These are phyloP conservation scores for Wallacemonas sp. DNA, from an alignment of 208 protist genomes.

Conservation along the genomic window DNA sequence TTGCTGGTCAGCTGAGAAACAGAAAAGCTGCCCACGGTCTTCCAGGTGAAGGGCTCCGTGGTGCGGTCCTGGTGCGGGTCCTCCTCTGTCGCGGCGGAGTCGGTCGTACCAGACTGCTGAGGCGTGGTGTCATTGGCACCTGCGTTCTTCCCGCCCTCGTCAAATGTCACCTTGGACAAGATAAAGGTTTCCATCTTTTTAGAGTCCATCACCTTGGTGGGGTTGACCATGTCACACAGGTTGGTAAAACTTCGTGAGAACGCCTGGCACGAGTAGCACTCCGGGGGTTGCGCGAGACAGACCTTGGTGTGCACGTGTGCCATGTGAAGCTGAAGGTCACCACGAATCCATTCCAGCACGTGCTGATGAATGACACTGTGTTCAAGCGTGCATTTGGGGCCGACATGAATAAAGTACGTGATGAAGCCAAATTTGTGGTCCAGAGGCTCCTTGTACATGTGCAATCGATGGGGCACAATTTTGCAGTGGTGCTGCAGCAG, in stretches of 20 bases:
- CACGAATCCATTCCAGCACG: slow-evolving; percentile 40
- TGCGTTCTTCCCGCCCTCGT: slow-evolving; percentile 13
- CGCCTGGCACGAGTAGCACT: slow-evolving; percentile 49
- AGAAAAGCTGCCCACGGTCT: slow-evolving; percentile 33
- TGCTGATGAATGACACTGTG: slow-evolving; percentile 32
- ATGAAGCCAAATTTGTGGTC: slow-evolving; percentile 74
- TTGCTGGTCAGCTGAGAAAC: slow-evolving; percentile 22
- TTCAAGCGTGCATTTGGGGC: slow-evolving; percentile 8
- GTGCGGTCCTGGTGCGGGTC: neutral
- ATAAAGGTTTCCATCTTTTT: slow-evolving; percentile 73
- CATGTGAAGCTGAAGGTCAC: slow-evolving; percentile 46
- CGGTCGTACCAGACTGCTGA: neutral
- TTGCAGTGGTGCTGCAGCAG: slow-evolving; percentile 29
- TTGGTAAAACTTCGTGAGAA: slow-evolving; percentile 46
- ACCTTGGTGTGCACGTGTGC: slow-evolving; percentile 27
- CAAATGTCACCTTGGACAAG: slow-evolving; percentile 49
- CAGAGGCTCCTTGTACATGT: slow-evolving; percentile 81
- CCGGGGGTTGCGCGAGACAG: slow-evolving; percentile 52
- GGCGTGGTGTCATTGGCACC: slow-evolving; percentile 12
- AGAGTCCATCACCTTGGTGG: slow-evolving; percentile 22
- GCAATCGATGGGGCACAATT: slow-evolving; percentile 69
- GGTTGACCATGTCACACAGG: slow-evolving; percentile 46
- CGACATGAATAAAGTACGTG: slow-evolving; percentile 52
- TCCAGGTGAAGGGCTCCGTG: slow-evolving; percentile 21
- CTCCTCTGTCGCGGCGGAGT: neutral